Conservation (phyloP, 306 rosid species). For the Rosa persica region DNA sequence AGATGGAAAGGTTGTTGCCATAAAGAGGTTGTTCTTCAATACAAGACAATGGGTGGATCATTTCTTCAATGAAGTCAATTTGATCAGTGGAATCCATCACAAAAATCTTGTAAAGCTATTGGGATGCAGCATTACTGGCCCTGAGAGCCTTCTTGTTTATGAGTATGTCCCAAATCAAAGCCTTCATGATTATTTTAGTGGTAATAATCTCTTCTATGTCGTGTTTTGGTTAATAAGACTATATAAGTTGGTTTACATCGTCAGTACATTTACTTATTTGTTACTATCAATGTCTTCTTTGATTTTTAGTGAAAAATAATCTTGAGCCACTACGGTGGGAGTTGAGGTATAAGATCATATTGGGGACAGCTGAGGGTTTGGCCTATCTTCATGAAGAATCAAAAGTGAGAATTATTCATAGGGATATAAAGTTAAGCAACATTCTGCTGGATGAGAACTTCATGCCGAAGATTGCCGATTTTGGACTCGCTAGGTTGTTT, state of each 20-base stretch:
- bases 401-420: conserved; percentile 56
- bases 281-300: neutral
- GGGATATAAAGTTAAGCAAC: conserved; percentile 66
- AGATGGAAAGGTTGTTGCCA: conserved; percentile 37
- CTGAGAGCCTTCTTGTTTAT: conserved; percentile 75
- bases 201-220: conserved; percentile 30
- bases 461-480: conserved; percentile 65
- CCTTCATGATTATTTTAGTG: conserved; percentile 54
- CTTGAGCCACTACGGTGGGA: conserved; percentile 34
- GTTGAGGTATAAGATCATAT: conserved; percentile 31
- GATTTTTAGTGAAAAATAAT: conserved; percentile 21
- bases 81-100: conserved; percentile 42
- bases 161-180: conserved; percentile 66
- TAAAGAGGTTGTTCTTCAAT: conserved; percentile 62
- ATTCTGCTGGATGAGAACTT: conserved; percentile 53
- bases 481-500: conserved; percentile 73
- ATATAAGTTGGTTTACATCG: neutral
- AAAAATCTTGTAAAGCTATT: conserved; percentile 53
- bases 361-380: conserved; percentile 65
- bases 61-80: conserved; percentile 47
- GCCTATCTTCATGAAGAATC: conserved; percentile 68
- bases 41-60: conserved; percentile 52
- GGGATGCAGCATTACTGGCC: conserved; percentile 77
- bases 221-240: neutral
- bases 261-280: neutral